Evolutionary conservation across 345 rosid genomes (phyloP).

Genomic region (Hibiscus trionum): DNA sequence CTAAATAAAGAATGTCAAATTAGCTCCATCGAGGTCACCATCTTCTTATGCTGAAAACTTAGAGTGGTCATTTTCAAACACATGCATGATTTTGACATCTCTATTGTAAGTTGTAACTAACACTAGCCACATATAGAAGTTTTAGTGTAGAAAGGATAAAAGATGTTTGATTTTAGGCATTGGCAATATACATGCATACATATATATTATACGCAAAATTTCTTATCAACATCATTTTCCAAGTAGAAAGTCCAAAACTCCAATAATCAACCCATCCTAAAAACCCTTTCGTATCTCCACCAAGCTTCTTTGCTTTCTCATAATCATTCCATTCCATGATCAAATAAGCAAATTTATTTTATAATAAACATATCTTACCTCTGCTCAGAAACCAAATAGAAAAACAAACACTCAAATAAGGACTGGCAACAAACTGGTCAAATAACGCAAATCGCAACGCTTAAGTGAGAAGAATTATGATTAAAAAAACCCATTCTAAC

Average conservation of each 20-base stretch:
- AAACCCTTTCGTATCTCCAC: neutral
- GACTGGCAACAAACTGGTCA: neutral
- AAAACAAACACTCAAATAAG: neutral
- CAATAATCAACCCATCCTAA: neutral
- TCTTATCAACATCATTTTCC: conserved; percentile 3
- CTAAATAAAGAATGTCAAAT: neutral
- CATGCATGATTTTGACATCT: neutral
- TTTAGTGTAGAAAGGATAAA: neutral
- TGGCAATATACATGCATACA: neutral
- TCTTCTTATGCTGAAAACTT: neutral
- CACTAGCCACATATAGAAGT: neutral
- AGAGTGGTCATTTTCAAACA: neutral
- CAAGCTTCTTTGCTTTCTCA: neutral
- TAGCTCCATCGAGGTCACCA: neutral
- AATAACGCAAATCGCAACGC: neutral
- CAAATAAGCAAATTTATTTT: neutral
- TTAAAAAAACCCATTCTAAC: neutral
- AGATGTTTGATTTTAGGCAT: neutral
- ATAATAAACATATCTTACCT: neutral
- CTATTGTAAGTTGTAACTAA: neutral
- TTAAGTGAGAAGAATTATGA: neutral
- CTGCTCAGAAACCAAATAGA: neutral
- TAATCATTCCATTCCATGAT: neutral
- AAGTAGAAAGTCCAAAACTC: neutral
- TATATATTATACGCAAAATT: neutral